Conservation (phyloP, 169 alveolate genomes). For the Plasmodium gaboni region DNA sequence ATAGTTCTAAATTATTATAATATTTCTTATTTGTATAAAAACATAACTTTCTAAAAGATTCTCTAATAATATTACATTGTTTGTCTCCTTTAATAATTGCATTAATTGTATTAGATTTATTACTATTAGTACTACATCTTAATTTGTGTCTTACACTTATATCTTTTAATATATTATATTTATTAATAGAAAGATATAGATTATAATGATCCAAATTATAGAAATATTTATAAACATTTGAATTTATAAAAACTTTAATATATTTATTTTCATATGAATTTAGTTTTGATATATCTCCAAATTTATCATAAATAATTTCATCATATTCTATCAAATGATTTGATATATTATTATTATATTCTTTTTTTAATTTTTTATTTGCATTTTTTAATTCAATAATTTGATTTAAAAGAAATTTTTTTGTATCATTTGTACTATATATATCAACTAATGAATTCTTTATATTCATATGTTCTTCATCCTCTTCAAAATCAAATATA, state of each 20-base stretch:
- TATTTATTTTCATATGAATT: constrained; percentile 24
- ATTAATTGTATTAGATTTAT: background rate
- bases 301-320: constrained; percentile 31
- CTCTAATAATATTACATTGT: constrained; percentile 12
- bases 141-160: constrained; percentile 45
- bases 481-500: constrained; percentile 45
- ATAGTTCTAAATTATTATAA: constrained; percentile 35
- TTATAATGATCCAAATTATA: constrained; percentile 48
- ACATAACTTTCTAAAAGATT: constrained; percentile 8
- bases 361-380: constrained; percentile 11
- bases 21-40: constrained; percentile 26
- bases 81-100: constrained; percentile 29
- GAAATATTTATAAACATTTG: constrained; percentile 39
- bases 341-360: too few relatives aligned
- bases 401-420: constrained; percentile 19
- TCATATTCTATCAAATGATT: background rate
- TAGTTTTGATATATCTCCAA: constrained; percentile 5
- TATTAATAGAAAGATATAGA: constrained; percentile 31
- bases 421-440: constrained; percentile 5
- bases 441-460: constrained; percentile 27
- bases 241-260: constrained; percentile 47
- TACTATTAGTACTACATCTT: constrained; percentile 18
- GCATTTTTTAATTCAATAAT: constrained; percentile 28
- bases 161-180: constrained; percentile 28
- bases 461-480: constrained; percentile 54